Evolutionary conservation across 2,329 filamentous ascomycete genomes (phyloP).

Genomic region (Bipolaris cookei): DNA sequence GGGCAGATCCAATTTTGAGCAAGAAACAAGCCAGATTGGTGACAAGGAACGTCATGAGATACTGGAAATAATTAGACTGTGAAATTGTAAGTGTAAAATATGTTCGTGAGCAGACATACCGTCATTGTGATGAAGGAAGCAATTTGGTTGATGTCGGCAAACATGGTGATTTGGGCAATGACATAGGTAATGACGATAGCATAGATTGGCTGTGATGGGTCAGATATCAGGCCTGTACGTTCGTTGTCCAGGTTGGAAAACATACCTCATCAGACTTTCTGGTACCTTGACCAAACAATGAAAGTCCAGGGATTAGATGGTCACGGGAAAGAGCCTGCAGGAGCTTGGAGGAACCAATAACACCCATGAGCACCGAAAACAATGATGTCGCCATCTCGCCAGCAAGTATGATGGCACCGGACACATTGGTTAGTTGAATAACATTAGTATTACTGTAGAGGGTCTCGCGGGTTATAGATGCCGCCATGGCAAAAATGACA

Average conservation of each 20-base stretch:
- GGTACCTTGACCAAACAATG: conserved; percentile 75
- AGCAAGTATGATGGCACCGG: conserved; percentile 72
- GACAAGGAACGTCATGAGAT: conserved; percentile 89
- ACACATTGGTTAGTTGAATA: conserved; percentile 82
- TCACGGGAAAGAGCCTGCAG: conserved; percentile 84
- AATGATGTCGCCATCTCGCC: conserved; percentile 83
- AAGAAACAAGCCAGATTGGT: conserved; percentile 88
- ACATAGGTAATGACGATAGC: conserved; percentile 78
- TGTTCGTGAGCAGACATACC: conserved; percentile 13
- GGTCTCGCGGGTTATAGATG: conserved; percentile 74
- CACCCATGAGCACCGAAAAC: conserved; percentile 86
- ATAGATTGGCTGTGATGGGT: conserved; percentile 60
- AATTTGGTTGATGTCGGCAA: conserved; percentile 86
- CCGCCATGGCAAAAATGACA: conserved; percentile 79
- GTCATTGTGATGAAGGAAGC: conserved; percentile 90
- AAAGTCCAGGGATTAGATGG: conserved; percentile 76
- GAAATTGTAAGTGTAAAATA: neutral
- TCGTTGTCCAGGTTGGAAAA: neutral
- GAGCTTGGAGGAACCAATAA: conserved; percentile 84
- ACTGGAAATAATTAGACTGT: conserved; percentile 47
- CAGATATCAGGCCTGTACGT: neutral
- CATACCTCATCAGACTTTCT: conserved; percentile 68
- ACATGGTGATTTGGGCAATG: conserved; percentile 78
- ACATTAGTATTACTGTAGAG: conserved; percentile 79
- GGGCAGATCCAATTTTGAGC: conserved; percentile 83